Evolutionary conservation across 352 stramenopile genomes (phyloP), one percentile per base, ranked within the genome.

Genomic region (Phytophthora lateralis): DNA sequence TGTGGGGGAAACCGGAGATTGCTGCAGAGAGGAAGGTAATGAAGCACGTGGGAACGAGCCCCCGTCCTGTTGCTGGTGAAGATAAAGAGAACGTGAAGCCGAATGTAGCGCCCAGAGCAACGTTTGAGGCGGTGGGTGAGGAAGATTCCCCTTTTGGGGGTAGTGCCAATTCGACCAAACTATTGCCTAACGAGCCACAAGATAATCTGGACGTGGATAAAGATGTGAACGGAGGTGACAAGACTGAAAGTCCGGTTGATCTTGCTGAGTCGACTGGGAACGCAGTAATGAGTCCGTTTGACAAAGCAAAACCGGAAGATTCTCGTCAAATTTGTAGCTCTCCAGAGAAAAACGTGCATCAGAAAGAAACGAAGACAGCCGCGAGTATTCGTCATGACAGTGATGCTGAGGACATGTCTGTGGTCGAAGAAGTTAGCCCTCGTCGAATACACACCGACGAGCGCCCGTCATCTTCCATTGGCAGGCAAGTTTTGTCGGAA

Each of bases 401-500:
- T 47, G 48, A 24, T 8, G 42, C 17, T 37, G 41, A 50, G 10
- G 29, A 49, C 45, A 37, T 14, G 6, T 48, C 30, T 20, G 8
- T n/a, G 6, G 21, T 42, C n/a, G 30, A 59, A 45, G 64, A 52
- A 24, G 10, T 27, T 4, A 73, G 46, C 24, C 37, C 39, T 58
- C 52, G 17, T 21, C 18, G 32, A 59, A 0, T 53, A 47, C 4
- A 43, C 24, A 11, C 37, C 43, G 39, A 51, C 10, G 41, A 73
- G 30, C 61, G 30, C 3, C 35, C 55, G 8, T 63, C 51, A 9
- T 89, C 82, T 15, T 89, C 80, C 5, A 70, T 90, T 18, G 78
- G 82, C 2, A 75, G 78, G 27, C 82, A 93, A 54, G 74, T 92
- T 6, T 60, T 90, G 12, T 92, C 85, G 2, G 81, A 91, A 34